Base-by-base conservation (phyloP, 176 grass and related monocot genomes). In the Triticum monococcum region DNA sequence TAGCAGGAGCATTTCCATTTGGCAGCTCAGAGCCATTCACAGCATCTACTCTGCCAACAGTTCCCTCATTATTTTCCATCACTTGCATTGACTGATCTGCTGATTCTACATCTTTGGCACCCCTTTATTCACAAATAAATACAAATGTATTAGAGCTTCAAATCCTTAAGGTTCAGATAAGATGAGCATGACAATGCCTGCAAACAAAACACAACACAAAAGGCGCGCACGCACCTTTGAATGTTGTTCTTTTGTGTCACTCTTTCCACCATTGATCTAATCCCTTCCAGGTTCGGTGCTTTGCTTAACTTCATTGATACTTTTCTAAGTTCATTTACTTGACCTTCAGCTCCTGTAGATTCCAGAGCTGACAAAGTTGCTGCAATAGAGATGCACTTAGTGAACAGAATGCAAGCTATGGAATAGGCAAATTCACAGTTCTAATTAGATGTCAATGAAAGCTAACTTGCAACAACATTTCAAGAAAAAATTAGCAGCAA, bases 221-320 rank as follows among this genome's bases (percentile, higher is more conserved):
- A 33, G 75, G 60, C 84, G 67, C 82, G 64, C 83, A 98, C 84
- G 78, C 85, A 99, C 94, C 85, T 73, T 79, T 90, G 90, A 81
- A 64, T 85, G 83, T 26, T 86, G 40, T 81, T 91, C 66, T 91
- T 94, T 78, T 92, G 72, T 78, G 75, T 71, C 56, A 75, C 77
- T 48, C 81, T 92, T 82, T 93, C 94, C 78, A 93, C 66, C 52
- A 96, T 89, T 68, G 79, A 92, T 41, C 62, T 90, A 75, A 99
- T 93, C 40, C 89, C 94, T 66, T 91, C 82, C 32, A 92, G 81
- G 71, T 89, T 96, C 41, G 93, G 22, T 85, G 80, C 68, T 84
- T 94, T 99, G 48, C 83, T 82, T 67, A 96, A 86, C 79, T 91
- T 88, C 1, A 80, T 52, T 64, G 87, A 93, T 74, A 85, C 94